These are phyloP conservation scores for Spathaspora sp. DNA, from an alignment of 1,139 yeast species.

Conservation along the genomic window DNA sequence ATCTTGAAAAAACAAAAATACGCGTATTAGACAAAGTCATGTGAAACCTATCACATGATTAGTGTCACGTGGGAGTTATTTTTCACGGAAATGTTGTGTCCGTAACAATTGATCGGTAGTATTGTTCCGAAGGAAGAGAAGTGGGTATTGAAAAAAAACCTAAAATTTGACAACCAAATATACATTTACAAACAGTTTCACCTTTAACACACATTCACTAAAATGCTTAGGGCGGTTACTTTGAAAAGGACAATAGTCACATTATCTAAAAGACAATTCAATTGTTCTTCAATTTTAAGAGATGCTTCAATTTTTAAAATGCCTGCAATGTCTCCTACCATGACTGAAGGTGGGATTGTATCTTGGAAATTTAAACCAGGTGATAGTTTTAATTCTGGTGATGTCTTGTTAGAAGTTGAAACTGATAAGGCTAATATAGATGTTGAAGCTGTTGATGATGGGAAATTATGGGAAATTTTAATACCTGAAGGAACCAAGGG, in stretches of 20 bases:
- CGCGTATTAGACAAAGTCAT: not conserved
- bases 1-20: not conserved
- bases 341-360: constrained; percentile 97
- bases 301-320: constrained; percentile 69
- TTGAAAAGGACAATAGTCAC: constrained; percentile 9
- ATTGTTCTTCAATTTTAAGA: constrained; percentile 19
- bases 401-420: constrained; percentile 83
- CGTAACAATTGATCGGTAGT: constrained; percentile 11
- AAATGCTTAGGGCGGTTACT: constrained; percentile 14
- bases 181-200: not conserved
- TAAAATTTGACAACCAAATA: not conserved
- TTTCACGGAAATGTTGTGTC: constrained; percentile 22
- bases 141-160: not conserved
- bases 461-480: constrained; percentile 77
- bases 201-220: not conserved
- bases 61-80: too few species aligned
- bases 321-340: constrained; percentile 99
- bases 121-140: constrained; percentile 7
- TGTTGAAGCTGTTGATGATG: constrained; percentile 93
- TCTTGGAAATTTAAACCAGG: constrained; percentile 89
- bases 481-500: constrained; percentile 71
- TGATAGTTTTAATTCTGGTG: constrained; percentile 77
- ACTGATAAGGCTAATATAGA: constrained; percentile 93
- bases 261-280: constrained; percentile 16
- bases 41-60: not conserved